Base-by-base conservation (phyloP, 306 rosid species). In the Malus asiatica region DNA sequence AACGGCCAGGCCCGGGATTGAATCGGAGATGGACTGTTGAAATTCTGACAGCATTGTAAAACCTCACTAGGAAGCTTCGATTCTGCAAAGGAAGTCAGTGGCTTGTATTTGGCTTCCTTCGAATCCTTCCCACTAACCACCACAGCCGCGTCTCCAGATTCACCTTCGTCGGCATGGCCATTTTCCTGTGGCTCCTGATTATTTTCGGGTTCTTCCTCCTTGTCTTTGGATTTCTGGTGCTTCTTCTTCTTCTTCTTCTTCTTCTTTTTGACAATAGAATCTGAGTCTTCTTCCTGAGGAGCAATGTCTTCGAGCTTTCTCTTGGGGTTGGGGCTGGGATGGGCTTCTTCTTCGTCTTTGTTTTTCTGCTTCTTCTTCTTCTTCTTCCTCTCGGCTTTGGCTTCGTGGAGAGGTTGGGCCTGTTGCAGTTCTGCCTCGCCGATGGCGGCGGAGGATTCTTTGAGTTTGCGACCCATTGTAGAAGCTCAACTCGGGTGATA, bases 1-100 rank as follows among this genome's bases (percentile, higher is more conserved):
- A 92, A 95, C 23, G 97, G 99, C 99, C 97, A 95, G 5, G 97
- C 96, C 27, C 87, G 88, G 10, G 99, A 89, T 77, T 95, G 99
- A 83, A 92, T 95, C 68, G 90, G 90, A 6, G 97, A 92, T 13
- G 99, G 99, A 33, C 25, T 89, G 73, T 88, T 85, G 72, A 95
- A 95, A 60, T 86, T 89, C 84, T 82, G 83, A 72, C 98, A 95
- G 79, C 98, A 95, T 77, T 85, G 87, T 61, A 95, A 68, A 12
- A 95, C 93, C 16, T 89, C 87, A 33, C 81, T 88, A 30, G 98
- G 88, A 42, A 95, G 84, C 70, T 83, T 88, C 2, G 98, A 84
- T 59, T 82, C 90, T 12, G 70, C 62, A 3, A 32, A 95, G 25
- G 78, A 79, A 35, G 78, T 83, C 58, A 89, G 30, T 9, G 93